These are phyloP conservation scores for Epichloe coenophiala DNA, from an alignment of 2,329 filamentous ascomycete species.

Conservation along the genomic window DNA sequence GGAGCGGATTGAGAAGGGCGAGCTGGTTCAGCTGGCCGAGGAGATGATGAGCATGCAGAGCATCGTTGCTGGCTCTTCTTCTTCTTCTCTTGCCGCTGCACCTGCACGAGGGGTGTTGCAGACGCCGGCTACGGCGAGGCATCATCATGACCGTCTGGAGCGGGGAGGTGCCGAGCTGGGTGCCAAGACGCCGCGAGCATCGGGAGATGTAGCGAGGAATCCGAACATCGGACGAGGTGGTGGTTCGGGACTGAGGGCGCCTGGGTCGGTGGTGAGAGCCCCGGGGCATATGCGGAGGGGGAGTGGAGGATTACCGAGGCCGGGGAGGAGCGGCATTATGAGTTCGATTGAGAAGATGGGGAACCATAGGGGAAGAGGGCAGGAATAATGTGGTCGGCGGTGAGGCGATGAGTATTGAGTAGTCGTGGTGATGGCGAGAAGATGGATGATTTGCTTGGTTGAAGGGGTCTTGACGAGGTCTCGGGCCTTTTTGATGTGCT, in stretches of 20 bases:
- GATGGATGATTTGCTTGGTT: neutral
- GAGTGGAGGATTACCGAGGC: constrained; percentile 32
- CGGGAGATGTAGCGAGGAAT: constrained; percentile 33
- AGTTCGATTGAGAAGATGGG: constrained; percentile 84
- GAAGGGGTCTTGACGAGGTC: neutral
- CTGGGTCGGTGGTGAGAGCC: constrained; percentile 32
- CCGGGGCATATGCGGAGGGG: constrained; percentile 33
- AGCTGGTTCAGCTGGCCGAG: constrained; percentile 67
- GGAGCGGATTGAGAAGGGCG: constrained; percentile 72
- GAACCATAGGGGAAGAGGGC: constrained; percentile 31
- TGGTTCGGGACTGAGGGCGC: constrained; percentile 47
- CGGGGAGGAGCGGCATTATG: constrained; percentile 60
- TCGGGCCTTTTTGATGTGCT: neutral
- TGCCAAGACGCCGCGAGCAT: constrained; percentile 30
- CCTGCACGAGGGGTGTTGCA: constrained; percentile 9
- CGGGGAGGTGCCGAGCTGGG: neutral
- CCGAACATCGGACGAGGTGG: constrained; percentile 18
- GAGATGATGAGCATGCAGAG: constrained; percentile 66
- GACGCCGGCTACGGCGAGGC: neutral
- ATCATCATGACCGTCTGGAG: neutral
- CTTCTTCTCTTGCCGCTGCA: neutral
- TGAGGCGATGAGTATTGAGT: no score
- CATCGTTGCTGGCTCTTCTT: constrained; percentile 18
- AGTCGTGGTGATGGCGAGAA: neutral
- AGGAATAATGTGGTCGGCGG: neutral